Evolutionary conservation across 305 asterid genomes (phyloP).

Genomic region (Galium porrigens): DNA sequence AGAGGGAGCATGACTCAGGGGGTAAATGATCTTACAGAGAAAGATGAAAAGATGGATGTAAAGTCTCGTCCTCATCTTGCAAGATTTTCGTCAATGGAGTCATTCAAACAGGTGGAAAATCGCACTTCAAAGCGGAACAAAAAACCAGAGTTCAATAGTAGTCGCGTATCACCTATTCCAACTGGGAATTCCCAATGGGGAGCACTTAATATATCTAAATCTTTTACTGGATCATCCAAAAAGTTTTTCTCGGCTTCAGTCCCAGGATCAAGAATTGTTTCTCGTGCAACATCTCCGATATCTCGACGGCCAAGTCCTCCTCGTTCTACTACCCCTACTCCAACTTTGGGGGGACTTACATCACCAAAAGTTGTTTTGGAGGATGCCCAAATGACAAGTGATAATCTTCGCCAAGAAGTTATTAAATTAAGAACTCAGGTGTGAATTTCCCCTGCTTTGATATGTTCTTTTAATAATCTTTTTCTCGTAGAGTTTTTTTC

Average conservation of each 20-base stretch:
- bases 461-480: slow-evolving; percentile 9
- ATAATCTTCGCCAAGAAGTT: slow-evolving; percentile 48
- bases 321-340: slow-evolving; percentile 81
- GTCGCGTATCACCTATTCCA: slow-evolving; percentile 69
- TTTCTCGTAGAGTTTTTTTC: slow-evolving; percentile 8
- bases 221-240: slow-evolving; percentile 64
- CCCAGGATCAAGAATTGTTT: slow-evolving; percentile 77
- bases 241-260: slow-evolving; percentile 78
- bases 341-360: slow-evolving; percentile 71
- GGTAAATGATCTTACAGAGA: slow-evolving; percentile 30
- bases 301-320: slow-evolving; percentile 69
- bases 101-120: slow-evolving; percentile 48
- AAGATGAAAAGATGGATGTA: slow-evolving; percentile 37
- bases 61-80: slow-evolving; percentile 48
- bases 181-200: slow-evolving; percentile 57
- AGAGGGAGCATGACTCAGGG: slow-evolving; percentile 48
- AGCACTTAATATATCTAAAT: slow-evolving; percentile 37
- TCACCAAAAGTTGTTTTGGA: slow-evolving; percentile 48
- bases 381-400: slow-evolving; percentile 40
- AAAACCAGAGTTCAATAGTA: slow-evolving; percentile 52
- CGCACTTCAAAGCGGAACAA: slow-evolving; percentile 49
- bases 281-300: slow-evolving; percentile 76
- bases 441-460: slow-evolving; percentile 16
- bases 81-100: slow-evolving; percentile 55
- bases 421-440: slow-evolving; percentile 61